phyloP scores from a whole-genome alignment of 2,329 filamentous ascomycete genomes.

The Fusarium drepaniforme region DNA sequence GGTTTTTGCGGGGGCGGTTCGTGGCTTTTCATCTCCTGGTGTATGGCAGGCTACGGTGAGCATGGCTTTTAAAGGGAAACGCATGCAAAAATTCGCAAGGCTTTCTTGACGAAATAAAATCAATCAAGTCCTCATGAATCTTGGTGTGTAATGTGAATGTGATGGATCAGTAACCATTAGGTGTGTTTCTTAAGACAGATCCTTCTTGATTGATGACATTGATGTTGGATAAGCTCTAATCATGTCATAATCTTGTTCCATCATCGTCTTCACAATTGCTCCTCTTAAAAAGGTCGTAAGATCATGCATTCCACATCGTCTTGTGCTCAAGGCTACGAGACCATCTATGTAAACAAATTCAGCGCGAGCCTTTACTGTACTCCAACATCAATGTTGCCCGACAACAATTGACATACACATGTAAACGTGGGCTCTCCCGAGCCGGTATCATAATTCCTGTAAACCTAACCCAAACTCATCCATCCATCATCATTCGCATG shows the following conservation, averaged over 20 bases:
- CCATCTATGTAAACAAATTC: background rate
- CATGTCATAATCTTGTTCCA: background rate
- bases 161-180: no score
- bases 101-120: constrained; percentile 54
- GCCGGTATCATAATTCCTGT: background rate
- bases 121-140: constrained; percentile 47
- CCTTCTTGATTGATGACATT: background rate
- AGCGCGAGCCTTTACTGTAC: background rate
- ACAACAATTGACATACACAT: background rate
- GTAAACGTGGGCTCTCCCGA: background rate
- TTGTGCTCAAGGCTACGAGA: background rate
- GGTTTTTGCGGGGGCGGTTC: constrained; percentile 49
- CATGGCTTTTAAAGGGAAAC: constrained; percentile 55
- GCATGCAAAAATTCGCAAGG: constrained; percentile 53
- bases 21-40: constrained; percentile 56
- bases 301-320: background rate
- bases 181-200: no score
- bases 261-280: background rate
- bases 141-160: background rate
- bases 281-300: background rate
- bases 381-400: background rate
- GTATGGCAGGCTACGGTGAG: constrained; percentile 54
- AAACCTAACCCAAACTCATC: background rate
- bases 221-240: background rate
- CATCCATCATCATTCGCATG: background rate